Evolutionary conservation across 2,329 filamentous ascomycete genomes (phyloP).

Genomic region (Aspergillus pseudoviridinutans): DNA sequence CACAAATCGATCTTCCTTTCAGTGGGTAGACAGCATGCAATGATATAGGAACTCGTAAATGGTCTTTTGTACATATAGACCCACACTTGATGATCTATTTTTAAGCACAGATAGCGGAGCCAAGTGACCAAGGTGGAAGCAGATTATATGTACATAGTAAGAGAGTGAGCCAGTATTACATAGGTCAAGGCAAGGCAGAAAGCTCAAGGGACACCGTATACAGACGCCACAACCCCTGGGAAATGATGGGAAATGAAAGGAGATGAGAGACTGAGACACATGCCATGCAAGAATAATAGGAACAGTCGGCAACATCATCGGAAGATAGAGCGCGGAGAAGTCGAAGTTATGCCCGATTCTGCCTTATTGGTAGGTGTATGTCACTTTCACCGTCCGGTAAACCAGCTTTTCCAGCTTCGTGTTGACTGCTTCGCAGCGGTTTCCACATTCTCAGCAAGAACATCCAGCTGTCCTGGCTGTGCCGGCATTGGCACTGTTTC

Average conservation of each 20-base stretch:
- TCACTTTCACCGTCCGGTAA: slow-evolving; percentile 32
- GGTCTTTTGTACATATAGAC: slow-evolving; percentile 2
- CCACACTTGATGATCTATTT: slow-evolving; percentile 8
- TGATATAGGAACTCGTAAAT: neutral
- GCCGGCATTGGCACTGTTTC: neutral
- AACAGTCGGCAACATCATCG: neutral
- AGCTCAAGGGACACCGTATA: slow-evolving; percentile 17
- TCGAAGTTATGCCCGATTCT: neutral
- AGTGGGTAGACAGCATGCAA: neutral
- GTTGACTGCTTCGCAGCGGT: slow-evolving; percentile 31
- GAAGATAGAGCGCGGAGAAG: neutral
- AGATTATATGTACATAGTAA: slow-evolving; percentile 33
- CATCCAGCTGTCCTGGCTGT: slow-evolving; percentile 29
- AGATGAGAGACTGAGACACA: slow-evolving; percentile 1
- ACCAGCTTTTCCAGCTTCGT: slow-evolving; percentile 39
- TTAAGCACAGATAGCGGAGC: neutral
- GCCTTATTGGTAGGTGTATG: neutral
- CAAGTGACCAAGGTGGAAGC: slow-evolving; percentile 4
- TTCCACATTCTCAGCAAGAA: slow-evolving; percentile 34
- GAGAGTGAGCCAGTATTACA: slow-evolving; percentile 20
- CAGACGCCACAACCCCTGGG: slow-evolving; percentile 31
- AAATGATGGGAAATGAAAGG: slow-evolving; percentile 17
- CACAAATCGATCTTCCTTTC: neutral
- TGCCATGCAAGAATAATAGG: slow-evolving; percentile 11
- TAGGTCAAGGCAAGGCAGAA: slow-evolving; percentile 12